Conservation (phyloP, 2,329 filamentous ascomycete genomes). For the Sclerotinia nivalis region DNA sequence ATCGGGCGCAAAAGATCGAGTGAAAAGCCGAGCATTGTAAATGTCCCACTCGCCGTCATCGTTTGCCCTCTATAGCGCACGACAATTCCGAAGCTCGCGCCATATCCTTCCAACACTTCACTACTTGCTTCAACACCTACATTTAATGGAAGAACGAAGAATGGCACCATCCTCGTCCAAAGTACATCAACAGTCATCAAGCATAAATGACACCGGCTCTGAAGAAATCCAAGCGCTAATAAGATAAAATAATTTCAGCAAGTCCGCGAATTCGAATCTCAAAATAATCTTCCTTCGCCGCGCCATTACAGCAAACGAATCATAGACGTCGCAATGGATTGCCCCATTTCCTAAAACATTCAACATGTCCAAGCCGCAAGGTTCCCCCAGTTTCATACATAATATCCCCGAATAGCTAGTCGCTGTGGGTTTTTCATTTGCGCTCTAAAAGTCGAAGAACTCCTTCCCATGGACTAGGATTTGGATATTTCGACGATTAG, state of each 20-base stretch:
- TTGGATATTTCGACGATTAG: not conserved
- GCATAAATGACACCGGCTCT: not conserved
- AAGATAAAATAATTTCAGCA: not conserved
- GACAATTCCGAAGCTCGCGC: not conserved
- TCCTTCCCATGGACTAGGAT: not conserved
- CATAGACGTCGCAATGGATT: not conserved
- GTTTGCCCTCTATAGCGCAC: not conserved
- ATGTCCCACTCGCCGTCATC: slow-evolving; percentile 1
- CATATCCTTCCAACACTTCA: slow-evolving; percentile 1
- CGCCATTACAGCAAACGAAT: not conserved
- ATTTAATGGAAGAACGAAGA: slow-evolving; percentile 4
- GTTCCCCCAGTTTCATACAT: not conserved
- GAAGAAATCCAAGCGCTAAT: not conserved
- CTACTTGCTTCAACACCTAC: slow-evolving; percentile 12
- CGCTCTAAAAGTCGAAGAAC: not conserved
- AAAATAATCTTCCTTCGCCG: not conserved
- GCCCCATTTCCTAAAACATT: not conserved
- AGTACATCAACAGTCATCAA: not conserved
- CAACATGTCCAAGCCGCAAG: not conserved
- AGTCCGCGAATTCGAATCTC: slow-evolving; percentile 4
- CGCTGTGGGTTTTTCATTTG: not conserved
- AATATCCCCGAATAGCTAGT: not conserved
- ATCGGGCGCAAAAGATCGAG: not conserved
- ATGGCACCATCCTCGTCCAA: slow-evolving; percentile 9
- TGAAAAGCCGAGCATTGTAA: not conserved